Base-by-base conservation (phyloP, 805 yeast genomes). In the Sugiyamaella mastotermitis region DNA sequence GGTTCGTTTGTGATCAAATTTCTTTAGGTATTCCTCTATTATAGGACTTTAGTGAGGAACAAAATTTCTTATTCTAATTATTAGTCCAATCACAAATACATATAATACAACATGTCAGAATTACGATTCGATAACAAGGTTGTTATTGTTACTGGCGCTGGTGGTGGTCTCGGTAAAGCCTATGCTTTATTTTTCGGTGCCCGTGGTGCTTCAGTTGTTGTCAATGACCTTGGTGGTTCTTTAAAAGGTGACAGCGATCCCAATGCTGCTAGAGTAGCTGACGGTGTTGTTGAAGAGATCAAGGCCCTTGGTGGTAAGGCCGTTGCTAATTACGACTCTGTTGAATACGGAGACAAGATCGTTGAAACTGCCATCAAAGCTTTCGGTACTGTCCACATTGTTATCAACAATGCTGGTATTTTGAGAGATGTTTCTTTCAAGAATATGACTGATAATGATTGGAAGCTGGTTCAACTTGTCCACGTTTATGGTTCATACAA, bases 371-470 rank as follows among this genome's bases (percentile, higher is more conserved):
- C 97, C 1, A 72, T 92, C 45, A 78, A 84, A 52, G 74, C 75
- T 39, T 90, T 83, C 57, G 97, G 97, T 33, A 74, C 88, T 14
- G 86, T 92, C 32, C 96, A 90, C 65, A 68, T 90, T 35, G 69
- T 90, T 49, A 75, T 90, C 55, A 90, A 90, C 70, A 90, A 90
- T 58, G 98, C 97, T 9, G 98, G 98, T 35, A 88, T 90, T 43
- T 69, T 90, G 55, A 78, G 94, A 57, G 98, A 90, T 58, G 69
- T 86, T 17, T 76, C 85, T 23, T 82, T 90, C 67, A 80, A 78
- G 60, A 90, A 87, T 53, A 85, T 90, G 95, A 64, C 76, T 14
- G 86, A 75, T 51, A 67, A 78, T 54, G 90, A 85, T 55, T 90
- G 84, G 70, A 71, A 74, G 46, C 71, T 80, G 41, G 94, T 90